These are phyloP conservation scores for Trichophyton equinum DNA, from an alignment of 2,329 filamentous ascomycete species.

Conservation along the genomic window DNA sequence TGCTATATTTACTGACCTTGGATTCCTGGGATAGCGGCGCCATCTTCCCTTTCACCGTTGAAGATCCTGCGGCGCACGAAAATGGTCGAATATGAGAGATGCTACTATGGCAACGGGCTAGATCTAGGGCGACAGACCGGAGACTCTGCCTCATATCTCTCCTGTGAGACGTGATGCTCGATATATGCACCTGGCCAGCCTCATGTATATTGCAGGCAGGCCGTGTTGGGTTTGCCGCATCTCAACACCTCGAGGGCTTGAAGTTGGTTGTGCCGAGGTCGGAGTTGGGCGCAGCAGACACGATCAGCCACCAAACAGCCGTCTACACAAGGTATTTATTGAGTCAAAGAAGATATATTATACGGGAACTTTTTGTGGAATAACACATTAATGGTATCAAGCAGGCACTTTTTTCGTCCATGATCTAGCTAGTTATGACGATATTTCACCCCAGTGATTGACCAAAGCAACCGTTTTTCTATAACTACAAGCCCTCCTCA, in stretches of 20 bases:
- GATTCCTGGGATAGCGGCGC: slow-evolving; percentile 16
- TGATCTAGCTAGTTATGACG: background rate
- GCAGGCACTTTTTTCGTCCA: background rate
- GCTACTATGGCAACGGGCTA: background rate
- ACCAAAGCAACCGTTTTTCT: background rate
- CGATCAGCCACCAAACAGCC: background rate
- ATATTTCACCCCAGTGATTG: background rate
- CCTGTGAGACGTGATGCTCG: background rate
- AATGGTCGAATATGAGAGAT: background rate
- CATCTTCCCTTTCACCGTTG: slow-evolving; percentile 13
- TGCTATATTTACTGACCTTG: slow-evolving; percentile 12
- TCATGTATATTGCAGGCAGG: background rate
- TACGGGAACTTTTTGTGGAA: too few species aligned
- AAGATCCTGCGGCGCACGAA: background rate
- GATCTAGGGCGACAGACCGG: background rate
- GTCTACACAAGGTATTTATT: background rate
- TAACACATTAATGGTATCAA: background rate
- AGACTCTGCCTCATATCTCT: slow-evolving; percentile 1
- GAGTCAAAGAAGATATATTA: too few species aligned
- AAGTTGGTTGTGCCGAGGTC: background rate
- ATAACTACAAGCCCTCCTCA: background rate
- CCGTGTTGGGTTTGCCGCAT: background rate
- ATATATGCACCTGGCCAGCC: too few species aligned
- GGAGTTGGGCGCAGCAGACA: background rate
- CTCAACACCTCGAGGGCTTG: background rate